Base-by-base conservation (phyloP, 2,329 filamentous ascomycete genomes). In the Fusarium irregulare region DNA sequence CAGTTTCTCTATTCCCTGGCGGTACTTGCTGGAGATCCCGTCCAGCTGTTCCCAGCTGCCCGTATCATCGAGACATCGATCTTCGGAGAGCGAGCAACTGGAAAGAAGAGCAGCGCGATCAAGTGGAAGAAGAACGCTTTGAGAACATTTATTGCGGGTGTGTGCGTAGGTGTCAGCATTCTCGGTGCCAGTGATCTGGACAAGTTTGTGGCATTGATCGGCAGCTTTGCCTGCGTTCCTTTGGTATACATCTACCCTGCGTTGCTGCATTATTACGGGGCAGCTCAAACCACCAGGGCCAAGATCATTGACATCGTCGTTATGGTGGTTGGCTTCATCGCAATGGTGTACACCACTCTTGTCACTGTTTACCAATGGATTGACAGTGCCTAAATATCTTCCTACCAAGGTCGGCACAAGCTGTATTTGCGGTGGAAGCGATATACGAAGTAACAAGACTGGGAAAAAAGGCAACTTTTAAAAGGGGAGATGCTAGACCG, bases 121-220 rank as follows among this genome's bases (percentile, higher is more conserved):
- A 93, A 93, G 77, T 93, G 91, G 91, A 89, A 89, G 80, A 93
- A 93, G 85, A 93, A 93, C 72, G 84, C 79, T 2, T 87, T 93
- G 72, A 83, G 91, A 23, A 84, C 87, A 0, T 73, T 77, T 0
- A 75, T 92, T 23, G 87, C 91, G 32, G 76, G 85, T 3, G 40
- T 89, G 11, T 92, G 90, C 68, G 88, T 88, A 11, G 81, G 83
- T 21, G 83, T 93, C 45, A 85, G 89, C 18, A 87, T 91, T 14
- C 72, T 88, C 3, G 91, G 91, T 18, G 89, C 91, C 1, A 88
- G 85, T 44, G 89, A 92, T 76, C 81, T 93, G 65, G 91, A 93
- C 78, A 89, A 91, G 66, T 93, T 93, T 70, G 91, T 93, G 14
- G 89, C 91, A 0, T 80, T 93, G 48, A 93, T 93, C 68, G 91